A percentile compares a stretch with the other conserved stretches of the same genome.
Evolutionary conservation across 108 stramenopile species (phyloP).

Genomic region (Nitzschia sp.): DNA sequence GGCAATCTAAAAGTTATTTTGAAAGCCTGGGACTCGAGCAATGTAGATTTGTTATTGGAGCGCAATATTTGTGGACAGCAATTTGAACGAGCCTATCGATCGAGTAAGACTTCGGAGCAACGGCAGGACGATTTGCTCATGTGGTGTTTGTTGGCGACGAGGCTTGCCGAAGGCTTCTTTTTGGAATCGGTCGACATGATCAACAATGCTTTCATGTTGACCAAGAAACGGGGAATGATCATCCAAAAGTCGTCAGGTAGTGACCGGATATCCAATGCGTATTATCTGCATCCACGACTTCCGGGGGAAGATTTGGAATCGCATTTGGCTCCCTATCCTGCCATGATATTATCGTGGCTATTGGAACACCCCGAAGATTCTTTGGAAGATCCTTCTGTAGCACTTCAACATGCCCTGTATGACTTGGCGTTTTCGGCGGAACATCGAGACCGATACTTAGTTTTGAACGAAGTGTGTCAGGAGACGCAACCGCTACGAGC

Average conservation of each 20-base stretch:
- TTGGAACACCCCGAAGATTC: conserved; percentile 10
- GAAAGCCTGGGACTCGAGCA: conserved; percentile 30
- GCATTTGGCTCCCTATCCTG: conserved; percentile 15
- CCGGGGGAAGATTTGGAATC: conserved; percentile 9
- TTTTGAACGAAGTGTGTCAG: conserved; percentile 33
- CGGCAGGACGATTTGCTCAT: conserved; percentile 32
- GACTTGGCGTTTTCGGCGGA: conserved; percentile 4
- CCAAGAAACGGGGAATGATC: conserved; percentile 29
- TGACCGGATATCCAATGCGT: conserved; percentile 17
- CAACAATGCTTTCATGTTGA: conserved; percentile 18
- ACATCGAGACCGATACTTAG: conserved; percentile 13
- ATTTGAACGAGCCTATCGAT: conserved; percentile 23
- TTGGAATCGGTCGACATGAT: conserved; percentile 30
- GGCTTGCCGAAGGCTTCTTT: conserved; percentile 34
- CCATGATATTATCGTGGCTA: conserved; percentile 17
- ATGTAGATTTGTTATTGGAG: conserved; percentile 9
- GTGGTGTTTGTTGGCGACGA: conserved; percentile 35
- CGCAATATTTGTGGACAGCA: conserved; percentile 28
- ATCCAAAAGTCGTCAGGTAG: background rate
- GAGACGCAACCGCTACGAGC: conserved; percentile 15
- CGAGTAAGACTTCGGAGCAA: conserved; percentile 11
- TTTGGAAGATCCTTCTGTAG: background rate
- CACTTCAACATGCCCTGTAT: conserved; percentile 17
- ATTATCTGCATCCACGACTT: conserved; percentile 33
- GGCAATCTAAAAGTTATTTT: conserved; percentile 15